Evolutionary conservation across 352 stramenopile species (phyloP).

Genomic region (Thalassiosira sp.): DNA sequence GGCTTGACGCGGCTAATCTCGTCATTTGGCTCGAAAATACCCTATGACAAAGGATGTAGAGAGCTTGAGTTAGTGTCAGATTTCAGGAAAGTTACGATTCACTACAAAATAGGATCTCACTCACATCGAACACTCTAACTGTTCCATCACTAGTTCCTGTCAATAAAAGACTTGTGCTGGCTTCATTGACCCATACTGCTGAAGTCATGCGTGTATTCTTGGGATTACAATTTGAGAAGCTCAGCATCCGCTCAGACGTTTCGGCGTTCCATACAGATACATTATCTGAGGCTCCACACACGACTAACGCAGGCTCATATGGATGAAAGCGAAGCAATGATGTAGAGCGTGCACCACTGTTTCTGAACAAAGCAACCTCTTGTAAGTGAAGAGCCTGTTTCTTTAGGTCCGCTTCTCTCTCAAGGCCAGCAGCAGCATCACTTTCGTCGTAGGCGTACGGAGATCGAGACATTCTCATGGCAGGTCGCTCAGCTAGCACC

Average conservation of each 20-base stretch:
- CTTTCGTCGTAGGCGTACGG: conserved; percentile 38
- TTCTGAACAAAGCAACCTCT: conserved; percentile 88
- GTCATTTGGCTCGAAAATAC: conserved; percentile 77
- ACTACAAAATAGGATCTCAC: not conserved
- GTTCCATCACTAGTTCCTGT: conserved; percentile 95
- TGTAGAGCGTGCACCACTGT: conserved; percentile 92
- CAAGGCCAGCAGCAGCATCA: conserved; percentile 35
- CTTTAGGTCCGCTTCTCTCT: conserved; percentile 55
- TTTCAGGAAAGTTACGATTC: not conserved
- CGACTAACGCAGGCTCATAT: conserved; percentile 91
- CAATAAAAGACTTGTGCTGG: conserved; percentile 89
- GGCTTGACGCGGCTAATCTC: conserved; percentile 62
- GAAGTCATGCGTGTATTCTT: conserved; percentile 88
- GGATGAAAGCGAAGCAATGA: conserved; percentile 95
- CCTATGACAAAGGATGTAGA: conserved; percentile 23
- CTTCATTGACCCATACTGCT: conserved; percentile 96
- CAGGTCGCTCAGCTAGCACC: conserved; percentile 54
- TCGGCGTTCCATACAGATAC: conserved; percentile 95
- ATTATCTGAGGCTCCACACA: conserved; percentile 92
- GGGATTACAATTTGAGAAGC: conserved; percentile 75
- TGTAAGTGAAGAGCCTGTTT: conserved; percentile 85
- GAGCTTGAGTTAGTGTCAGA: not conserved
- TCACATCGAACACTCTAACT: conserved; percentile 91
- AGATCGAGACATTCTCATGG: conserved; percentile 16
- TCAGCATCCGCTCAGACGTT: conserved; percentile 62